Conservation (phyloP, 352 stramenopile genomes). For the Globisporangium apiculatum region DNA sequence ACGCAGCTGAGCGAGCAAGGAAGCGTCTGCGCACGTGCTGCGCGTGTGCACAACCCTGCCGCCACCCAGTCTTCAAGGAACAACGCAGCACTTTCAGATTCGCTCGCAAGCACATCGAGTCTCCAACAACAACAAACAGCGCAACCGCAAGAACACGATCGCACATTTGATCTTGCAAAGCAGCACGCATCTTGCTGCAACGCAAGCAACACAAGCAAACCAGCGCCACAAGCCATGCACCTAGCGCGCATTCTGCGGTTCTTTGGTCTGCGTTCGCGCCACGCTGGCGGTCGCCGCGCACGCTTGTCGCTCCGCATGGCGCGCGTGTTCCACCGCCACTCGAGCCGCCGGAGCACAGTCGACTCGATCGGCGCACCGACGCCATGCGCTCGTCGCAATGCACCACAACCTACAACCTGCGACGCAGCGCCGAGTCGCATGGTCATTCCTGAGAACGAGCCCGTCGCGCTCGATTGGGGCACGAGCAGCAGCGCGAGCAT, state of each 20-base stretch:
- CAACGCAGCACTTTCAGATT: too few relatives aligned
- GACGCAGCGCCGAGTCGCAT: slow-evolving; percentile 1
- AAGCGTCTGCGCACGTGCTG: too few relatives aligned
- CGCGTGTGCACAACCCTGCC: too few relatives aligned
- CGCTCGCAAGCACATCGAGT: too few relatives aligned
- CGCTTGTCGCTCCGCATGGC: slow-evolving; percentile 7
- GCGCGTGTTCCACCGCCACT: not conserved
- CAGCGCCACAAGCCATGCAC: slow-evolving; percentile 3
- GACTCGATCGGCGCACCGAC: not conserved
- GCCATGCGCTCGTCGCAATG: not conserved
- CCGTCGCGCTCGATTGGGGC: slow-evolving; percentile 9
- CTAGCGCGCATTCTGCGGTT: slow-evolving; percentile 13
- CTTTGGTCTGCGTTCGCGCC: slow-evolving; percentile 12
- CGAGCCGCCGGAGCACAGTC: not conserved
- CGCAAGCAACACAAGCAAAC: not conserved
- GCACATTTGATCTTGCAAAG: not conserved
- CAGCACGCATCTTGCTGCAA: not conserved
- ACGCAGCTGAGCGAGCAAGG: too few relatives aligned
- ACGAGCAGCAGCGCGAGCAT: slow-evolving; percentile 7
- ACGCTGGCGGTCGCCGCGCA: slow-evolving; percentile 3
- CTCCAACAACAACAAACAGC: too few relatives aligned
- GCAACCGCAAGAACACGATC: too few relatives aligned
- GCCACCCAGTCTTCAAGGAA: too few relatives aligned
- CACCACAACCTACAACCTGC: not conserved
- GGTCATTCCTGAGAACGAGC: slow-evolving; percentile 13